A percentile compares a stretch with the other conserved stretches of the same genome.
Conservation (phyloP, 2,329 filamentous ascomycete genomes). For the Phaeosphaeria sp. region DNA sequence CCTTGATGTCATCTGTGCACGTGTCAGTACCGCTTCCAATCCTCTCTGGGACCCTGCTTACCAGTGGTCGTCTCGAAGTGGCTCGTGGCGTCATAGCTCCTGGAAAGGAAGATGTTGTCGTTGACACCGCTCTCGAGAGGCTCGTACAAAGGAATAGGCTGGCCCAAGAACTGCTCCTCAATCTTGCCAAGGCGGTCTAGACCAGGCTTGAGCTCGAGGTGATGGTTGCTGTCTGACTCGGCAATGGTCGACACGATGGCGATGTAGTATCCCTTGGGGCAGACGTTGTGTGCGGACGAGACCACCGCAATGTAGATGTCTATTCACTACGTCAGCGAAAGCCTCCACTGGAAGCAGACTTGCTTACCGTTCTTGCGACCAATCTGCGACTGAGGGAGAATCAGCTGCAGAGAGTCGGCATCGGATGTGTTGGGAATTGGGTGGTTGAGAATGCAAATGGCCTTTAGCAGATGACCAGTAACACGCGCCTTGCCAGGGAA, state of each 20-base stretch:
- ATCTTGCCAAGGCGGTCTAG: slow-evolving; percentile 91
- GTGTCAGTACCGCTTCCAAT: slow-evolving; percentile 12
- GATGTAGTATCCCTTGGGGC: slow-evolving; percentile 98
- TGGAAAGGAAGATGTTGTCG: slow-evolving; percentile 96
- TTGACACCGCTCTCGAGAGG: slow-evolving; percentile 80
- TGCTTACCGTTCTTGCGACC: slow-evolving; percentile 91
- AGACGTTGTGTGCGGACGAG: slow-evolving; percentile 95
- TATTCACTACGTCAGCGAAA: slow-evolving; percentile 45
- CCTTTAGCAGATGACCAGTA: slow-evolving; percentile 88
- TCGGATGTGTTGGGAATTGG: slow-evolving; percentile 89
- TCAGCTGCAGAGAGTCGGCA: slow-evolving; percentile 88
- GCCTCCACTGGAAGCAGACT: neutral
- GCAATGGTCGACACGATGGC: slow-evolving; percentile 98
- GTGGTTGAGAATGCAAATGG: slow-evolving; percentile 97
- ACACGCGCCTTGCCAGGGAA: slow-evolving; percentile 89
- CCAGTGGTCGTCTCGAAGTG: slow-evolving; percentile 91
- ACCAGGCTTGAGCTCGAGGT: slow-evolving; percentile 90
- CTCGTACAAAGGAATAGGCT: slow-evolving; percentile 93
- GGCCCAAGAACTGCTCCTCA: slow-evolving; percentile 95
- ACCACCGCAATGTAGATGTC: slow-evolving; percentile 98
- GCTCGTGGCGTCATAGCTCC: slow-evolving; percentile 97
- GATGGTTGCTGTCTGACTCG: slow-evolving; percentile 89
- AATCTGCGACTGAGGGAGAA: slow-evolving; percentile 97
- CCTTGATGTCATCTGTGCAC: slow-evolving; percentile 83
- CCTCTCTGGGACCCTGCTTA: slow-evolving; percentile 40